These are phyloP conservation scores for Diutina siamensis DNA, from an alignment of 1,139 yeast genomes.

Conservation along the genomic window DNA sequence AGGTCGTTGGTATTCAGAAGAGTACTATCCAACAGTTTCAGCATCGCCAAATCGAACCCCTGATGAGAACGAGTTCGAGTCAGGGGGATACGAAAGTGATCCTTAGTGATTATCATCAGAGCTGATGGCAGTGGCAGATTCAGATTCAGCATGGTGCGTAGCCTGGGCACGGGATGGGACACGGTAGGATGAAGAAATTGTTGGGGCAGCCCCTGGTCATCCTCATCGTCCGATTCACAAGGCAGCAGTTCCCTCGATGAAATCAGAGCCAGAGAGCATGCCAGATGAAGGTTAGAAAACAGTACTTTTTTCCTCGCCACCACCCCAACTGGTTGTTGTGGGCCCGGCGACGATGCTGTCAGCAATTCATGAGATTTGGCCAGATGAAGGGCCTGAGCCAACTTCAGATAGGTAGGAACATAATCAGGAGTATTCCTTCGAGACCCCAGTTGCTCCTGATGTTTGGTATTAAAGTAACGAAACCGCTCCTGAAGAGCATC, in stretches of 20 bases:
- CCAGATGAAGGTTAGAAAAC: constrained; percentile 5
- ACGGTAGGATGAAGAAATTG: neutral
- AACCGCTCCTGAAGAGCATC: constrained; percentile 1
- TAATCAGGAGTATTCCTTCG: neutral
- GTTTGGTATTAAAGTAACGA: neutral
- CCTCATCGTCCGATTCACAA: neutral
- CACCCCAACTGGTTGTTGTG: neutral
- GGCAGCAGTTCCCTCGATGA: neutral
- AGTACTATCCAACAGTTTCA: constrained; percentile 4
- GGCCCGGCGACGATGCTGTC: neutral
- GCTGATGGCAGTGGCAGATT: constrained; percentile 3
- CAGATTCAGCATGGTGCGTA: neutral
- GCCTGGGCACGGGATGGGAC: neutral
- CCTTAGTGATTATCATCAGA: neutral
- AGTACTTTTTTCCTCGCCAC: constrained; percentile 2
- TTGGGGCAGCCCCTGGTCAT: neutral
- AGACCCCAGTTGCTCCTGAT: neutral
- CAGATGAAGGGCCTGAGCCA: neutral
- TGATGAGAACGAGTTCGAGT: neutral
- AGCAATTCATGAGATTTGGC: neutral
- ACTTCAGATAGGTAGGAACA: neutral
- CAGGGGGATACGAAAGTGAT: neutral
- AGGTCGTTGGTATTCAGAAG: neutral
- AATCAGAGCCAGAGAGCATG: constrained; percentile 3
- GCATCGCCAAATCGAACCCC: neutral